A percentile compares a stretch with the other conserved stretches of the same genome.
Conservation (phyloP, 2,329 filamentous ascomycete genomes). For the Fusarium sp. region DNA sequence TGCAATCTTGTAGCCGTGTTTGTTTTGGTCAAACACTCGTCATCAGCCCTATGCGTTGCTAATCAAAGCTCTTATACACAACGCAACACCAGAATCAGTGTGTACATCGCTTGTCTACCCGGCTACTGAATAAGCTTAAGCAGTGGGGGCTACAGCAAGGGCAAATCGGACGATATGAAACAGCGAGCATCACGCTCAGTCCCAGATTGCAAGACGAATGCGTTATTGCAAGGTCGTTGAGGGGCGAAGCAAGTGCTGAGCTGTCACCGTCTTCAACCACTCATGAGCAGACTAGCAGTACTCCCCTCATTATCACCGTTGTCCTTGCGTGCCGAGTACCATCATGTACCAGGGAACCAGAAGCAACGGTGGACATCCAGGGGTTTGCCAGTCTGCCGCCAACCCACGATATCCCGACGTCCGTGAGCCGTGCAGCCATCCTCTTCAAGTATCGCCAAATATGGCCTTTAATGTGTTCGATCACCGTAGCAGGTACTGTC, state of each 20-base stretch:
- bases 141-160: neutral
- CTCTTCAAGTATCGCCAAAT: slow-evolving; percentile 13
- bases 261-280: slow-evolving; percentile 34
- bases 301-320: slow-evolving; percentile 7
- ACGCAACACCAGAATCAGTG: neutral
- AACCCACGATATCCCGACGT: slow-evolving; percentile 43
- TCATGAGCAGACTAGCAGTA: neutral
- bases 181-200: neutral
- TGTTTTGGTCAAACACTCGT: slow-evolving; percentile 14
- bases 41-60: slow-evolving; percentile 31
- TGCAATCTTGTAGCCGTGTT: slow-evolving; percentile 16
- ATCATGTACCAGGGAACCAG: slow-evolving; percentile 31
- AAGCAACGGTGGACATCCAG: slow-evolving; percentile 35
- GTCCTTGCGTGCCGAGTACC: slow-evolving; percentile 2
- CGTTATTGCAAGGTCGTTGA: slow-evolving; percentile 22
- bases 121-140: slow-evolving; percentile 12
- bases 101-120: neutral
- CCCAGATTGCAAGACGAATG: slow-evolving; percentile 8
- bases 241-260: slow-evolving; percentile 36
- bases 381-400: slow-evolving; percentile 29
- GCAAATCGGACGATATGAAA: neutral
- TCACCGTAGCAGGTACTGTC: slow-evolving; percentile 1
- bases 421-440: slow-evolving; percentile 28
- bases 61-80: slow-evolving; percentile 19
- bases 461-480: slow-evolving; percentile 3